Percentiles rank a stretch among this genome's conserved stretches.
These are phyloP conservation scores for Krasilnikovozyma curviuscula DNA, from an alignment of 768 basidiomycete genomes.

Conservation along the genomic window DNA sequence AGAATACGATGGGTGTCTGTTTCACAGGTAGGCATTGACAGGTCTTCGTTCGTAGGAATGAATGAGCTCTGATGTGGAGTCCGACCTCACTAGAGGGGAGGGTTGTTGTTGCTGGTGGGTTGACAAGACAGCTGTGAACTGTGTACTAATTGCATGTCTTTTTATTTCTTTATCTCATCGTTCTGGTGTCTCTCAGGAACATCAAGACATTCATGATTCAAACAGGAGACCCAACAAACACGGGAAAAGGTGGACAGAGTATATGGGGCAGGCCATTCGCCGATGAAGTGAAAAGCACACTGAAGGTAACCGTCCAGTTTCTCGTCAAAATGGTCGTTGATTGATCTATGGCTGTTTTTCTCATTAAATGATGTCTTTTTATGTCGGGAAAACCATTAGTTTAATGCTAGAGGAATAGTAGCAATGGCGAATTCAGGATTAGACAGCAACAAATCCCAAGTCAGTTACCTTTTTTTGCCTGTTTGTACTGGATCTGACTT, in stretches of 20 bases:
- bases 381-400: slow-evolving; percentile 33
- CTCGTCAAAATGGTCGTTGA: background rate
- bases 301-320: slow-evolving; percentile 43
- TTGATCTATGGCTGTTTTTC: background rate
- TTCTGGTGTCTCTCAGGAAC: slow-evolving; percentile 33
- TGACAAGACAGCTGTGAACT: too few relatives aligned
- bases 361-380: background rate
- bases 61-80: too few relatives aligned
- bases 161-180: background rate
- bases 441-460: slow-evolving; percentile 61
- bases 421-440: slow-evolving; percentile 97
- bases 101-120: too few relatives aligned
- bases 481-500: background rate
- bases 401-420: slow-evolving; percentile 81
- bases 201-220: slow-evolving; percentile 95
- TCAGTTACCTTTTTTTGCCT: slow-evolving; percentile 4
- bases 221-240: slow-evolving; percentile 36
- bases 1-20: slow-evolving; percentile 64
- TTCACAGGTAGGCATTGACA: slow-evolving; percentile 48
- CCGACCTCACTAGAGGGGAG: too few relatives aligned
- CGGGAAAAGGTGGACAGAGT: slow-evolving; percentile 90
- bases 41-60: too few relatives aligned
- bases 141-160: background rate
- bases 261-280: slow-evolving; percentile 84
- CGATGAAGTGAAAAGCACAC: slow-evolving; percentile 81